A percentile compares a stretch with the other conserved stretches of the same genome.
phyloP scores from a whole-genome alignment of 352 stramenopile genomes.

The Globisporangium camurandrum region DNA sequence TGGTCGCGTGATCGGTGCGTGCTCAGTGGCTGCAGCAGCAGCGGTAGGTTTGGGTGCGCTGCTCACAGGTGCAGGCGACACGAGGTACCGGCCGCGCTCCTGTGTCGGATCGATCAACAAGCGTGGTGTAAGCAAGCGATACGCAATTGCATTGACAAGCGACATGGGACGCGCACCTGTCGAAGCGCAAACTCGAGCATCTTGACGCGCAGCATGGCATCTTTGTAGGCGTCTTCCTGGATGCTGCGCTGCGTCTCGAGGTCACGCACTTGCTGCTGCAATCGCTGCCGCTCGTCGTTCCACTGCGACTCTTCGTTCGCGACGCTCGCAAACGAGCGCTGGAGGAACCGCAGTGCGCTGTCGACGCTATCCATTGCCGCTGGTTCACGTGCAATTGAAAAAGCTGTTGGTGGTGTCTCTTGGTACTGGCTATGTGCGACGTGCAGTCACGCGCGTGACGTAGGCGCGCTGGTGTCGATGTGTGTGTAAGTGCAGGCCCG shows the following conservation, averaged over 20 bases:
- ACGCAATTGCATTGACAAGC: neutral
- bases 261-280: constrained; percentile 72
- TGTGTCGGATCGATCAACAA: too few species aligned
- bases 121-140: neutral
- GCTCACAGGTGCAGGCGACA: constrained; percentile 63
- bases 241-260: constrained; percentile 65
- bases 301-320: constrained; percentile 67
- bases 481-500: too few species aligned
- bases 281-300: constrained; percentile 64
- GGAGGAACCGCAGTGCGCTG: constrained; percentile 74
- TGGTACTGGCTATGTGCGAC: too few species aligned
- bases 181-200: constrained; percentile 86
- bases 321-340: constrained; percentile 79
- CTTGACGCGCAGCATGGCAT: constrained; percentile 79
- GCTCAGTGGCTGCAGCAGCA: constrained; percentile 36
- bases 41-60: constrained; percentile 20
- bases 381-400: too few species aligned
- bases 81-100: constrained; percentile 71
- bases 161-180: constrained; percentile 24
- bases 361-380: constrained; percentile 80
- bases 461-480: too few species aligned
- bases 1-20: constrained; percentile 17
- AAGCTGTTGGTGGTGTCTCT: too few species aligned
- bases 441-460: too few species aligned
- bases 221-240: constrained; percentile 82